Base-by-base conservation (phyloP, 1,284 basidiomycete species). In the Ustilago trichophora region DNA sequence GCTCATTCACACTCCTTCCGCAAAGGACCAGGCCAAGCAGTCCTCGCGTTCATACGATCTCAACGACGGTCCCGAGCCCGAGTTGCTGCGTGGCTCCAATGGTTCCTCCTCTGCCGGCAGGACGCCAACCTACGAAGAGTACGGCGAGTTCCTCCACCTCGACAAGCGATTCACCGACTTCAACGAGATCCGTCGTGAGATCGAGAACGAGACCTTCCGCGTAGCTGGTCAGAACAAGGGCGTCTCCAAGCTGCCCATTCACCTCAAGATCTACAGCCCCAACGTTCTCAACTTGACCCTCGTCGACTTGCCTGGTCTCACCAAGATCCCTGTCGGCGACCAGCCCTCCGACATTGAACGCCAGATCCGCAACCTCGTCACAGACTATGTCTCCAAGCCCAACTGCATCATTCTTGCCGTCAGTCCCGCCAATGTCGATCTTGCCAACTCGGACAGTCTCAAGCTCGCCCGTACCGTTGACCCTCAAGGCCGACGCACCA, bases 141-240 rank as follows among this genome's bases (percentile, higher is more conserved):
- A 94, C 88, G 95, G 88, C 47, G 95, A 98, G 83, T 98, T 98
- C 83, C 86, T 98, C 26, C 95, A 98, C 83, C 86, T 95, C 65
- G 93, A 98, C 86, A 92, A 92, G 81, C 88, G 91, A 44, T 98
- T 95, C 83, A 94, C 92, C 40, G 94, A 98, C 80, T 98, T 96
- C 80, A 86, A 87, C 50, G 94, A 98, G 76, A 91, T 98, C 72
- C 87, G 93, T 32, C 90, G 90, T 71, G 96, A 99, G 84, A 98
- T 99, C 69, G 95, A 98, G 83, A 91, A 93, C 81, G 96, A 99
- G 85, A 98, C 96, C 3, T 94, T 91, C 82, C 86, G 95, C 36
- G 95, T 99, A 24, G 95, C 96, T 0, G 95, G 95, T 0, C 94
- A 98, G 85, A 98, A 98, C 84, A 99, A 98, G 84, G 95, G 96